phyloP scores from a whole-genome alignment of 768 basidiomycete species.

The Krasilnikovozyma curviuscula region DNA sequence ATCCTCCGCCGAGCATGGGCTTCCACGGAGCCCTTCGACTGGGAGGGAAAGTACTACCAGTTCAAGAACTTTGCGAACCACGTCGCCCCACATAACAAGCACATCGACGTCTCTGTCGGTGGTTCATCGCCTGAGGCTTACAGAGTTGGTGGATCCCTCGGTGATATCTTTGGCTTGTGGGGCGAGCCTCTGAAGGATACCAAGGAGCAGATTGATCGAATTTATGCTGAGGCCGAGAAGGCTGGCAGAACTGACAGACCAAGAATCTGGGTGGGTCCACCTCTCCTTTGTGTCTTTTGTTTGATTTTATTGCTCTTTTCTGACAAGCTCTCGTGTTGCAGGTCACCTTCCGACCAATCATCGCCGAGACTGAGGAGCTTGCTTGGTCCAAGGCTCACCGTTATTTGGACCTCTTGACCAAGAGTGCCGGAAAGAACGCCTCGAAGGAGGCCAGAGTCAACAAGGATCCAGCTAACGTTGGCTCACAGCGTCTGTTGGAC shows the following conservation, averaged over 20 bases:
- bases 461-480: conserved; percentile 17
- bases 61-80: conserved; percentile 17
- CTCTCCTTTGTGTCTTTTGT: too few relatives aligned
- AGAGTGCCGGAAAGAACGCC: conserved; percentile 2
- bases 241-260: conserved; percentile 18
- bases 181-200: conserved; percentile 20
- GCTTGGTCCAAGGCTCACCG: conserved; percentile 18
- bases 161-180: conserved; percentile 19
- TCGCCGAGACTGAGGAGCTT: conserved; percentile 17
- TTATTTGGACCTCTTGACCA: conserved; percentile 11
- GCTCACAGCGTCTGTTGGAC: conserved; percentile 17
- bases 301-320: too few relatives aligned
- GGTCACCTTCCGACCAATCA: conserved; percentile 19
- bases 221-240: conserved; percentile 18
- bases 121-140: conserved; percentile 18
- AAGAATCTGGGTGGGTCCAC: conserved; percentile 18
- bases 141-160: conserved; percentile 17
- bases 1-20: conserved; percentile 17
- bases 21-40: conserved; percentile 16
- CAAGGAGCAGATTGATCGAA: conserved; percentile 18
- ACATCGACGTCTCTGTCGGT: conserved; percentile 17
- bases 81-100: conserved; percentile 12
- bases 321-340: too few relatives aligned
- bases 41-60: conserved; percentile 18
- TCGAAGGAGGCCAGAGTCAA: background rate